Evolutionary conservation across 2,329 filamentous ascomycete species (phyloP).

Genomic region (Phoma sp.): DNA sequence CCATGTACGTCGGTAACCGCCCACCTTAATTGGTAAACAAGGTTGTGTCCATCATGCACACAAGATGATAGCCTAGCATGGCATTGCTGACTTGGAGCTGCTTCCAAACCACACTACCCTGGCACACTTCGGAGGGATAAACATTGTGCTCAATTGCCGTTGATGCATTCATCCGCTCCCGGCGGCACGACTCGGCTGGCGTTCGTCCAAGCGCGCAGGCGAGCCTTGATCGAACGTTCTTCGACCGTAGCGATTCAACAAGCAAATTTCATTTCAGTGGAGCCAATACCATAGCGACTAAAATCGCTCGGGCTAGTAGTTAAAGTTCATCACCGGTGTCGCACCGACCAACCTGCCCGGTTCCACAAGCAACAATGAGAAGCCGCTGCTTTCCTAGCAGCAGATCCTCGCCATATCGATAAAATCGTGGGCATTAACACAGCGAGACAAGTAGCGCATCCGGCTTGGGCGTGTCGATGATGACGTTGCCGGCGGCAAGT

Average conservation of each 20-base stretch:
- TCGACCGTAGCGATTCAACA: slow-evolving; percentile 14
- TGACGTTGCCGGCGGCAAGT: slow-evolving; percentile 29
- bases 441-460: slow-evolving; percentile 11
- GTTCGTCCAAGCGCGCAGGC: slow-evolving; percentile 13
- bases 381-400: slow-evolving; percentile 8
- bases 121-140: not conserved
- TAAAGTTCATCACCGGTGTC: slow-evolving; percentile 24
- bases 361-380: slow-evolving; percentile 18
- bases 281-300: slow-evolving; percentile 15
- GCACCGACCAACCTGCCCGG: slow-evolving; percentile 22
- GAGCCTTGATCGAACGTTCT: slow-evolving; percentile 16
- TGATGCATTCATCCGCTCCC: slow-evolving; percentile 10
- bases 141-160: slow-evolving; percentile 8
- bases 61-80: not conserved
- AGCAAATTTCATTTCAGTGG: slow-evolving; percentile 19
- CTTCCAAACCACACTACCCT: not conserved
- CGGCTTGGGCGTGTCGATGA: slow-evolving; percentile 14
- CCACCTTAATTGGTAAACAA: not conserved
- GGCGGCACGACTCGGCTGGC: slow-evolving; percentile 11
- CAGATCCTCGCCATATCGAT: slow-evolving; percentile 25
- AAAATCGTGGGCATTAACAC: slow-evolving; percentile 11
- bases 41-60: not conserved
- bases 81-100: not conserved
- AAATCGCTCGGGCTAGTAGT: slow-evolving; percentile 17
- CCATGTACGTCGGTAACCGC: no score